Evolutionary conservation across 345 rosid species (phyloP).

Genomic region (Lagerstroemia speciosa): DNA sequence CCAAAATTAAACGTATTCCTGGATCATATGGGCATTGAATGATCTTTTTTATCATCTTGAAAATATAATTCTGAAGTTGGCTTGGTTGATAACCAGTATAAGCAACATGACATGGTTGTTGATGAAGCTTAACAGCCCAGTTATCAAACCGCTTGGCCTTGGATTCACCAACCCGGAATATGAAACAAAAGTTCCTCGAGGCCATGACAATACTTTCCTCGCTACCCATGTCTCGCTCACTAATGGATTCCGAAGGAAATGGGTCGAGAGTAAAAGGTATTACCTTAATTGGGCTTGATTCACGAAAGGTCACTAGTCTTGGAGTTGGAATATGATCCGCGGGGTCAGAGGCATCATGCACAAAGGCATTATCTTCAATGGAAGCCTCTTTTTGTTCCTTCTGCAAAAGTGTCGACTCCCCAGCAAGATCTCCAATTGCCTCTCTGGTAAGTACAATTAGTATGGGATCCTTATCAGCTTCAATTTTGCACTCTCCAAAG

Average conservation of each 20-base stretch:
- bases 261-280: conserved; percentile 87
- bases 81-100: conserved; percentile 98
- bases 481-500: too few relatives aligned
- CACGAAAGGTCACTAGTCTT: conserved; percentile 18
- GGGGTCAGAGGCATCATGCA: conserved; percentile 79
- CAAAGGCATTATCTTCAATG: conserved; percentile 39
- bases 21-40: conserved; percentile 93
- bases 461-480: too few relatives aligned
- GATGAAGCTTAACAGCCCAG: conserved; percentile 80
- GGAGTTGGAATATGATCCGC: conserved; percentile 40
- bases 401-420: conserved; percentile 23
- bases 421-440: conserved; percentile 25
- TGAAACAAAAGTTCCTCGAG: conserved; percentile 79
- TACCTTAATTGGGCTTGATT: conserved; percentile 60
- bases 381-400: conserved; percentile 32
- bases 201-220: conserved; percentile 99
- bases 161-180: conserved; percentile 96
- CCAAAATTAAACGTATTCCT: conserved; percentile 90
- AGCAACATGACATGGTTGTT: conserved; percentile 91
- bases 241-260: conserved; percentile 88
- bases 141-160: conserved; percentile 97
- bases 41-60: conserved; percentile 95
- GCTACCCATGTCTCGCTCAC: conserved; percentile 96
- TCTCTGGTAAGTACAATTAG: too few relatives aligned
- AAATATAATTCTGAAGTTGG: conserved; percentile 89